Percentiles rank a stretch among this genome's conserved stretches.
These are phyloP conservation scores for Apiotrichum gracile DNA, from an alignment of 1,284 basidiomycete species.

Conservation along the genomic window DNA sequence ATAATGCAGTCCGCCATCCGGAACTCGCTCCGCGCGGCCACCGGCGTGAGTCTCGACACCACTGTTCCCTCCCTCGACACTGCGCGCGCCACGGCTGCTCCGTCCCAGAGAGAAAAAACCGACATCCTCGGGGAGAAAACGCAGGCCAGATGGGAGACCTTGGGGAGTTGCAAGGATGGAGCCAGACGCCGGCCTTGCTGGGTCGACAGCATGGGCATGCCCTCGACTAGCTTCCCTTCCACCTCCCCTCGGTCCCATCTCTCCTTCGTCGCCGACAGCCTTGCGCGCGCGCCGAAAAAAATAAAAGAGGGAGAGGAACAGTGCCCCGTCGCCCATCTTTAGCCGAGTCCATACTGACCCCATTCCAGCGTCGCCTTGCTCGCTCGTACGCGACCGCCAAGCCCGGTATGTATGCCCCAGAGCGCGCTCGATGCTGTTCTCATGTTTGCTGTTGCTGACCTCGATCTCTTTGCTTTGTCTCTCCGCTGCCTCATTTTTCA, in stretches of 20 bases:
- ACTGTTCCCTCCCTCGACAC: not conserved
- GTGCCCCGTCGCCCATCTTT: not conserved
- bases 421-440: not conserved
- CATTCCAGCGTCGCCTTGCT: slow-evolving; percentile 16
- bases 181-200: too few species aligned
- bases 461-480: too few species aligned
- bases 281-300: too few species aligned
- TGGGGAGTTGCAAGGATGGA: too few species aligned
- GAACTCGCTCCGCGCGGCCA: slow-evolving; percentile 55
- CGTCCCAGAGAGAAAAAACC: too few species aligned
- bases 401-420: slow-evolving; percentile 62
- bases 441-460: not conserved
- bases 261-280: too few species aligned
- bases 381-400: slow-evolving; percentile 93
- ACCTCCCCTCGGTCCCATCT: too few species aligned
- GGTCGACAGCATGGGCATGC: too few species aligned
- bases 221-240: too few species aligned
- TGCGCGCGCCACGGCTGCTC: too few species aligned
- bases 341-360: slow-evolving; percentile 1
- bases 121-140: too few species aligned
- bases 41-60: slow-evolving; percentile 30
- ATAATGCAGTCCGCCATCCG: slow-evolving; percentile 81
- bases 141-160: too few species aligned
- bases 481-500: not conserved
- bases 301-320: not conserved